Evolutionary conservation across 2,329 filamentous ascomycete genomes (phyloP).

Genomic region (Metarhizium humberi): DNA sequence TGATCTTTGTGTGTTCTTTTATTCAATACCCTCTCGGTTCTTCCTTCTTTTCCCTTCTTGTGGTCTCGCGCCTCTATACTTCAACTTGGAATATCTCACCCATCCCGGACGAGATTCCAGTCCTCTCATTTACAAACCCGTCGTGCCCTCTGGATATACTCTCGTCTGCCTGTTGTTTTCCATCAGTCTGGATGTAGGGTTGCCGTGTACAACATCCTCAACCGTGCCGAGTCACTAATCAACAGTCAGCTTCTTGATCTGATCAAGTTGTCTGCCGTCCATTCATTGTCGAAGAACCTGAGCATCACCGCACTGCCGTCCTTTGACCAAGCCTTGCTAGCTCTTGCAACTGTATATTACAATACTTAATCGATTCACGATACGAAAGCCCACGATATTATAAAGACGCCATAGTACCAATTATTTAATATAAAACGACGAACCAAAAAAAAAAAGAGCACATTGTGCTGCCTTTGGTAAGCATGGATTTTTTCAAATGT

Average conservation of each 20-base stretch:
- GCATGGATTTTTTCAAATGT: neutral
- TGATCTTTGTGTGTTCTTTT: constrained; percentile 34
- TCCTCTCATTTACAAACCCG: constrained; percentile 31
- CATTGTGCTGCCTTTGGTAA: neutral
- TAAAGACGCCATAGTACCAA: neutral
- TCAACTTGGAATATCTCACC: constrained; percentile 30
- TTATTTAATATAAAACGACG: neutral
- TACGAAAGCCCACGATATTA: constrained; percentile 4
- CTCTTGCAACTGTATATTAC: constrained; percentile 9
- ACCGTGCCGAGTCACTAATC: constrained; percentile 17
- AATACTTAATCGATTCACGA: constrained; percentile 10
- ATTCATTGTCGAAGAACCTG: constrained; percentile 27
- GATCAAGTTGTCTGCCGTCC: constrained; percentile 26
- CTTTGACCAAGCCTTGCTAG: constrained; percentile 3
- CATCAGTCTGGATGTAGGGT: neutral
- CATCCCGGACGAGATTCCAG: constrained; percentile 22
- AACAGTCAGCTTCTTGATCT: constrained; percentile 5
- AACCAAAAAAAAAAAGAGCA: neutral
- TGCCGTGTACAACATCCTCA: constrained; percentile 20
- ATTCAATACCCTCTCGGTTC: constrained; percentile 35
- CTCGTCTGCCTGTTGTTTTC: neutral
- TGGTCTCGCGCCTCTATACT: constrained; percentile 19
- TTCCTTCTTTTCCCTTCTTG: constrained; percentile 32
- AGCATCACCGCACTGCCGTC: constrained; percentile 10
- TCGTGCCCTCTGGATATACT: constrained; percentile 1